Evolutionary conservation across 257 asterid genomes (phyloP).

Genomic region (Cruciata laevipes): DNA sequence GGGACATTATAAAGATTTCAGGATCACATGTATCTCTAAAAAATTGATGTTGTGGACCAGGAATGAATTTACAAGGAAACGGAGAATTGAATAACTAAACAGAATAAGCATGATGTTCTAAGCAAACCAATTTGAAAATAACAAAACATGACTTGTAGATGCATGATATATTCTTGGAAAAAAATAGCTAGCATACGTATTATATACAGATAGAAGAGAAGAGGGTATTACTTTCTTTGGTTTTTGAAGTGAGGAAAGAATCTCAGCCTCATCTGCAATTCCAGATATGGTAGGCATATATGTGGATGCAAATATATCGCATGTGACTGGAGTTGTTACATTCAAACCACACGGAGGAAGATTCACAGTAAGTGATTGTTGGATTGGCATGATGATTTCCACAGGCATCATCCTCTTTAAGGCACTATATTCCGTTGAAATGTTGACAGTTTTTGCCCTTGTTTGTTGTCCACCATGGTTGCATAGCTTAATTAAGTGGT

Average conservation of each 20-base stretch:
- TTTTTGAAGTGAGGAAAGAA: slow-evolving; percentile 93
- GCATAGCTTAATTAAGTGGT: slow-evolving; percentile 83
- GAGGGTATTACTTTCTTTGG: slow-evolving; percentile 77
- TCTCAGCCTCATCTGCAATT: slow-evolving; percentile 90
- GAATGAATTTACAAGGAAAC: neutral
- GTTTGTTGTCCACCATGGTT: slow-evolving; percentile 93
- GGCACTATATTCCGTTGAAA: slow-evolving; percentile 86
- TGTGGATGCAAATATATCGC: slow-evolving; percentile 56
- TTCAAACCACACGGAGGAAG: slow-evolving; percentile 58
- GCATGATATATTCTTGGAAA: neutral
- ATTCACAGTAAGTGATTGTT: slow-evolving; percentile 76
- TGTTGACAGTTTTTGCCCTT: slow-evolving; percentile 65
- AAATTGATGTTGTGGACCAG: neutral
- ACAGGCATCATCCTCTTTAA: slow-evolving; percentile 96
- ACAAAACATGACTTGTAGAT: neutral
- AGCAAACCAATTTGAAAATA: neutral
- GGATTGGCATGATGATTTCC: slow-evolving; percentile 90
- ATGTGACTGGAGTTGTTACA: slow-evolving; percentile 41
- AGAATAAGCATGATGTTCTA: neutral
- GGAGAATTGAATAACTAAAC: neutral
- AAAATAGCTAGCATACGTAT: neutral
- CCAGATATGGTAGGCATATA: slow-evolving; percentile 87
- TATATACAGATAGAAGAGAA: slow-evolving; percentile 13
- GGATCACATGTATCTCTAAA: neutral
- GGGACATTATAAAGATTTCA: slow-evolving; percentile 1